Percentiles rank a stretch among this genome's conserved stretches.
phyloP scores from a whole-genome alignment of 1,139 yeast genomes.

The Starmera stellimalicola region DNA sequence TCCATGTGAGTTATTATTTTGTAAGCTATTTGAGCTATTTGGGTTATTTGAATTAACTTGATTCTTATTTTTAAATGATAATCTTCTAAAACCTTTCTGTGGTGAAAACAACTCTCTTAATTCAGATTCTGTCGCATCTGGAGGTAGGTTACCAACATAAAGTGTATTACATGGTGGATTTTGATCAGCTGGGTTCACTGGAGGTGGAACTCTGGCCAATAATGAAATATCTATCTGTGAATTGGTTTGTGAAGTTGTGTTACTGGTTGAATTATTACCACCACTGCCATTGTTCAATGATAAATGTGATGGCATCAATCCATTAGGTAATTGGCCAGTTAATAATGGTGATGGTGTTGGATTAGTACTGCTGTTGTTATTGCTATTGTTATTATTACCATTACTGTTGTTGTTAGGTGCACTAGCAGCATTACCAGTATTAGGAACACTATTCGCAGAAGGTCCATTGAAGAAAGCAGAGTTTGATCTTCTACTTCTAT shows the following conservation, averaged over 20 bases:
- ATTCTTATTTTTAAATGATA: slow-evolving; percentile 76
- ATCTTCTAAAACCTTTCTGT: slow-evolving; percentile 85
- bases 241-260: slow-evolving; percentile 3
- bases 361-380: not conserved
- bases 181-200: slow-evolving; percentile 98
- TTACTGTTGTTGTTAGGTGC: not conserved
- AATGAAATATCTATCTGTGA: slow-evolving; percentile 62
- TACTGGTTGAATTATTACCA: slow-evolving; percentile 2
- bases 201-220: slow-evolving; percentile 80
- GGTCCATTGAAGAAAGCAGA: slow-evolving; percentile 20
- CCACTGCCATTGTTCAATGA: slow-evolving; percentile 7
- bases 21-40: slow-evolving; percentile 50
- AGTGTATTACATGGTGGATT: slow-evolving; percentile 97
- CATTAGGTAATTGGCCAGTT: slow-evolving; percentile 17
- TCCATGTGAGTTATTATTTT: slow-evolving; percentile 51
- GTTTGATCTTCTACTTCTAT: slow-evolving; percentile 21
- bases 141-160: slow-evolving; percentile 94
- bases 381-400: not conserved
- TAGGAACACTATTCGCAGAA: no score
- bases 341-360: slow-evolving; percentile 16
- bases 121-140: slow-evolving; percentile 93
- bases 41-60: slow-evolving; percentile 29
- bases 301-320: slow-evolving; percentile 15
- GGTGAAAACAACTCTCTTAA: slow-evolving; percentile 78
- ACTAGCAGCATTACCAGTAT: no score